Base-by-base conservation (phyloP, 2,329 filamentous ascomycete genomes). In the Trichothecium roseum region DNA sequence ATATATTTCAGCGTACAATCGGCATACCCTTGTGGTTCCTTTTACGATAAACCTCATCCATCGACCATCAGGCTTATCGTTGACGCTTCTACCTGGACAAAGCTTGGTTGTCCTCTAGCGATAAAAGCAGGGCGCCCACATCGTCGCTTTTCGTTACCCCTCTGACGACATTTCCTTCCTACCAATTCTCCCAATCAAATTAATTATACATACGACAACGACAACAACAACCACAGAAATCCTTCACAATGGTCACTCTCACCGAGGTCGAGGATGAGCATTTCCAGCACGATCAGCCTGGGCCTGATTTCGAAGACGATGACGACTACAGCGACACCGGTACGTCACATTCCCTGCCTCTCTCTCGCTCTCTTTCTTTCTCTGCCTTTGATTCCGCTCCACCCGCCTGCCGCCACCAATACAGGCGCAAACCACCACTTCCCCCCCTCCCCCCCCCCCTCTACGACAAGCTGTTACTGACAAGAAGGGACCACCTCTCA, bases 241-340 rank as follows among this genome's bases (percentile, higher is more conserved):
- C 44, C 40, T 45, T 39, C 64, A 79, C 62, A 52, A 95, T 96
- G 89, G 89, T 96, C 62, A 86, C 89, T 65, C 84, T 96, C 57
- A 84, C 86, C 57, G 89, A 96, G 71, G 89, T 96, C 55, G 81
- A 93, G 58, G 89, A 96, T 59, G 88, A 95, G 73, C 84, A 93
- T 64, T 94, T 95, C 70, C 72, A 81, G 64, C 68, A 75, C 59
- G 66, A 71, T 47, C 79, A 82, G 53, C 64, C 78, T 42, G 69
- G 74, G 39, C 75, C 79, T 40, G 80, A 87, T 48, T 81, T 91
- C 49, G 85, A 93, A 40, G 86, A 88, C 56, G 86, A 88, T 64
- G 88, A 88, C 55, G 89, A 94, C 67, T 94, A 84, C 69, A 91
- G 84, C 47, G 89, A 95, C 60, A 89, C 84, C 44, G 89, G 89